Conservation (phyloP, 768 basidiomycete species). For the Mycena latifolia region DNA sequence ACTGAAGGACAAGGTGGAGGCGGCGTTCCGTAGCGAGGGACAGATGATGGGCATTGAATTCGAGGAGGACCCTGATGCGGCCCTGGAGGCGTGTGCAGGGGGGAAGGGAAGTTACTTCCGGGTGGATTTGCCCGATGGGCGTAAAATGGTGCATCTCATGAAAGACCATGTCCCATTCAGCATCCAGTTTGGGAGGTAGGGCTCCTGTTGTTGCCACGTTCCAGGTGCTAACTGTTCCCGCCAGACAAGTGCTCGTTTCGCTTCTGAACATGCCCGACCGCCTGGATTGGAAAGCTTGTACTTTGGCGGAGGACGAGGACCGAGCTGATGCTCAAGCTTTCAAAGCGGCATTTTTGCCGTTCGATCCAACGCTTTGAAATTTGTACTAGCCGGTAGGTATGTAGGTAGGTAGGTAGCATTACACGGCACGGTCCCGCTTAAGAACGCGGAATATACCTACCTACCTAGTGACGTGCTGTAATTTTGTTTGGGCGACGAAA, state of each 20-base stretch:
- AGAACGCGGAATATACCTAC: too few species aligned
- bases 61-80: conserved; percentile 75
- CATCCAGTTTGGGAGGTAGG: conserved; percentile 94
- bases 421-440: too few species aligned
- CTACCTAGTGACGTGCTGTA: too few species aligned
- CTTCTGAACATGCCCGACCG: conserved; percentile 84
- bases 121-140: conserved; percentile 90
- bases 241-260: conserved; percentile 83
- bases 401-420: too few species aligned
- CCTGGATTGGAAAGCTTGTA: conserved; percentile 93
- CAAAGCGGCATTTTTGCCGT: conserved; percentile 84
- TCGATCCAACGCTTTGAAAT: conserved; percentile 63
- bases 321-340: conserved; percentile 86
- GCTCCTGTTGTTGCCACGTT: conserved; percentile 3
- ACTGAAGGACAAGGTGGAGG: conserved; percentile 73
- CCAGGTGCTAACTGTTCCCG: conserved; percentile 15
- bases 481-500: too few species aligned
- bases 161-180: conserved; percentile 84
- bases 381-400: too few species aligned
- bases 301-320: conserved; percentile 87
- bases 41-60: conserved; percentile 77
- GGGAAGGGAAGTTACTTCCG: conserved; percentile 86
- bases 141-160: conserved; percentile 88
- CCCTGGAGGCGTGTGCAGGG: conserved; percentile 64
- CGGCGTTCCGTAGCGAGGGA: conserved; percentile 81